Evolutionary conservation across 108 stramenopile species (phyloP), one percentile per base, ranked within the genome.

Genomic region (Seminavis robusta): DNA sequence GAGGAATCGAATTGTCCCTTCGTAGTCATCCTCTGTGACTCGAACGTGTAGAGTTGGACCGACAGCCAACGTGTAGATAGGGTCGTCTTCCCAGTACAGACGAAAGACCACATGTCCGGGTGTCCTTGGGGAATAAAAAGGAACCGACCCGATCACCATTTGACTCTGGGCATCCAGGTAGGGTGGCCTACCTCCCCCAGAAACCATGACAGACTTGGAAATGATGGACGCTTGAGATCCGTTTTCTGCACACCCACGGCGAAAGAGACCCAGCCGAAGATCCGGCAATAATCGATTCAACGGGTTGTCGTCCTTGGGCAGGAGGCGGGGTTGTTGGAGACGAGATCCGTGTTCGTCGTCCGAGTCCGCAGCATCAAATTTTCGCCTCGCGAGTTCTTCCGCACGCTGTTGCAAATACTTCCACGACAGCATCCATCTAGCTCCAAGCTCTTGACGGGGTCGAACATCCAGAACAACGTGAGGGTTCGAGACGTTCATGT

Each of bases 91-190:
- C 67, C 77, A 88, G 54, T 88, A 90, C 52, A 94, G 47, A 9
- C 93, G 83, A 59, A 94, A 79, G 10, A 90, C 74, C n/a, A 94
- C 84, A 75, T 90, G 81, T 7, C 93, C 93, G 21, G 92, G 92
- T 16, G 88, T 90, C 5, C 89, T 60, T 1, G 93, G 89, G 21
- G 87, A 72, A 59, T 83, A 91, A 61, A 94, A 94, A 8, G 89
- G 93, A 3, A 91, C 83, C 5, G 74, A 75, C 10, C 93, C 93
- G 47, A 69, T 73, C 11, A 90, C 70, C 17, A 55, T 59, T 33
- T 86, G 69, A 27, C 67, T 54, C 33, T 58, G 30, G 25, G 65
- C 45, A 52, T 83, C 79, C 23, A 84, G 68, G 48, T 71, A 82
- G 40, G 73, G 65, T n/a, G 71, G 56, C 7, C 59, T 49, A 24